Evolutionary conservation across 805 yeast species (phyloP).

Genomic region (Ogataea ganodermae): DNA sequence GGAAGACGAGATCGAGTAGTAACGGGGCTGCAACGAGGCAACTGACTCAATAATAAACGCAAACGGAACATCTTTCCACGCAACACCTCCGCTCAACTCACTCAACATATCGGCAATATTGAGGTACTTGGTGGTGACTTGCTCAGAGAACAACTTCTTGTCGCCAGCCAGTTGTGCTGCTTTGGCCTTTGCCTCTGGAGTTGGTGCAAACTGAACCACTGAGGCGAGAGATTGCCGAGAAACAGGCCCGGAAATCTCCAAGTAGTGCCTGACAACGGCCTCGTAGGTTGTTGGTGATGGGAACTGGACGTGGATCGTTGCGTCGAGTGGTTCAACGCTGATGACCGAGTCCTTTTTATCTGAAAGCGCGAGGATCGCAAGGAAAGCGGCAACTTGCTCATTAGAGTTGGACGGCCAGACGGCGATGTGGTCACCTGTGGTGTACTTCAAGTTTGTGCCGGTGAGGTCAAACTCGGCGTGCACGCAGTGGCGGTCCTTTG

Average conservation of each 20-base stretch:
- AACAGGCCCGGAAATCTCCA: conserved; percentile 90
- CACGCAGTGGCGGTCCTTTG: conserved; percentile 72
- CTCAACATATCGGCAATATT: conserved; percentile 78
- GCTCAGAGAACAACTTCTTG: conserved; percentile 65
- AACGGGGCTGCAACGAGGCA: conserved; percentile 87
- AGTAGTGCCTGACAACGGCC: conserved; percentile 78
- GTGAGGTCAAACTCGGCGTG: conserved; percentile 88
- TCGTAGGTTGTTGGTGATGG: conserved; percentile 88
- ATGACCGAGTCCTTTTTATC: conserved; percentile 57
- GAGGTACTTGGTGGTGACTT: conserved; percentile 59
- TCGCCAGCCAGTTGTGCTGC: conserved; percentile 61
- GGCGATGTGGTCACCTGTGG: conserved; percentile 96
- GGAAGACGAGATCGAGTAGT: conserved; percentile 93
- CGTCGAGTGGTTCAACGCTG: conserved; percentile 67
- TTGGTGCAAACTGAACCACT: conserved; percentile 82
- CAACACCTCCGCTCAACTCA: conserved; percentile 56
- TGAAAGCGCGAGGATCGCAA: conserved; percentile 60
- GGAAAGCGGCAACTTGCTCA: conserved; percentile 68
- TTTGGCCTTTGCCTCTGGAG: conserved; percentile 50
- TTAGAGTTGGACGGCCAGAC: conserved; percentile 90
- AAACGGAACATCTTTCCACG: conserved; percentile 83
- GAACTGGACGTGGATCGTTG: conserved; percentile 56
- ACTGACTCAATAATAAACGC: conserved; percentile 79
- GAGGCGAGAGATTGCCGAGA: conserved; percentile 82
- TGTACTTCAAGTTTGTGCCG: conserved; percentile 71